Evolutionary conservation across 805 yeast genomes (phyloP).

Genomic region (Candida sithepensis): DNA sequence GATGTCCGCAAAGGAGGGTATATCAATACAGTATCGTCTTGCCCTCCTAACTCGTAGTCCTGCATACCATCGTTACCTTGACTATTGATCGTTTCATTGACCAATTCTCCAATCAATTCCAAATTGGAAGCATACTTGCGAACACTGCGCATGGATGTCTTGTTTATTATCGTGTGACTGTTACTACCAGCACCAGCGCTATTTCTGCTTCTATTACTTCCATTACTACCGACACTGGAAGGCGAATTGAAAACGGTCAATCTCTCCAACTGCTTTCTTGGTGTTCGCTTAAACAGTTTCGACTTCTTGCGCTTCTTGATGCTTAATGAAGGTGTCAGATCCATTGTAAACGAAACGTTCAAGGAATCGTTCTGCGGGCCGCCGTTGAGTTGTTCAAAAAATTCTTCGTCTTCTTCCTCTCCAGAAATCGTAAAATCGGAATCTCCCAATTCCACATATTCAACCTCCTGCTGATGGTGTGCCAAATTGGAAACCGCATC

Average conservation of each 20-base stretch:
- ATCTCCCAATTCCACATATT: slow-evolving; percentile 29
- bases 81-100: slow-evolving; percentile 7
- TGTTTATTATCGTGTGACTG: slow-evolving; percentile 1
- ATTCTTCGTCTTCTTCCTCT: slow-evolving; percentile 10
- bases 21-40: slow-evolving; percentile 6
- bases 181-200: not conserved
- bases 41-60: slow-evolving; percentile 4
- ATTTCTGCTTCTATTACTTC: not conserved
- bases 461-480: slow-evolving; percentile 14
- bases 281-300: slow-evolving; percentile 22
- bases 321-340: slow-evolving; percentile 24
- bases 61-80: slow-evolving; percentile 7
- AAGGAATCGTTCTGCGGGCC: slow-evolving; percentile 18
- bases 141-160: slow-evolving; percentile 17
- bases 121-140: slow-evolving; percentile 20
- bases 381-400: not conserved
- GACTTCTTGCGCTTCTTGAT: slow-evolving; percentile 25
- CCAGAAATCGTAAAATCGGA: slow-evolving; percentile 22
- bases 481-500: not conserved
- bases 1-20: not conserved
- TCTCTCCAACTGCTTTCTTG: slow-evolving; percentile 23
- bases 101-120: slow-evolving; percentile 18
- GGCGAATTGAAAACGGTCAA: slow-evolving; percentile 24
- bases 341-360: slow-evolving; percentile 29
- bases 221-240: slow-evolving; percentile 1